Conservation (phyloP, 2,329 filamentous ascomycete genomes). For the Aspergillus proliferans region DNA sequence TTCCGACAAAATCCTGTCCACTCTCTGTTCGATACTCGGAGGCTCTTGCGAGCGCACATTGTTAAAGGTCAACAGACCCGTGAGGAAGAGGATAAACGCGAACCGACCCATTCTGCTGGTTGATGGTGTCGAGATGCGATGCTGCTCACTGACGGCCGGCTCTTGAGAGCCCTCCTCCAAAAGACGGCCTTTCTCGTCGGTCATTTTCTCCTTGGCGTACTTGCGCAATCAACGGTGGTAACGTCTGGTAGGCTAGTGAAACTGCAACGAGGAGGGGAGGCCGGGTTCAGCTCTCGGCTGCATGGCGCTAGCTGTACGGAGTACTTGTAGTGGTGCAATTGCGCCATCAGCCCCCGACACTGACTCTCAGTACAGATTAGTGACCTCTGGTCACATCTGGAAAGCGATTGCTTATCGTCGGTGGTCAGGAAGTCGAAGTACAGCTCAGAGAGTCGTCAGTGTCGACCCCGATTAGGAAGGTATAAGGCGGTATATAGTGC, state of each 20-base stretch:
- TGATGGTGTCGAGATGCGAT: not conserved
- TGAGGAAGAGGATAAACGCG: constrained; percentile 1
- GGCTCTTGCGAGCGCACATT: constrained; percentile 1
- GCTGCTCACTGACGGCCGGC: not conserved
- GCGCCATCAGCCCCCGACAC: no score
- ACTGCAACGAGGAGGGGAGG: no score
- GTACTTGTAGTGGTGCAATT: no score
- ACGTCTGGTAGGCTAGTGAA: no score
- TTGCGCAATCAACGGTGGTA: not conserved
- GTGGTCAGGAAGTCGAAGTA: no score
- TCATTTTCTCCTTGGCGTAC: not conserved
- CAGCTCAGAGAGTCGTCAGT: no score
- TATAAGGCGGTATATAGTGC: not conserved
- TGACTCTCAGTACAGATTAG: no score
- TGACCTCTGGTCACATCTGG: no score
- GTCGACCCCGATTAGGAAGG: not conserved
- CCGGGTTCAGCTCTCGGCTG: no score
- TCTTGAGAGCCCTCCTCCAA: not conserved
- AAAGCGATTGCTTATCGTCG: no score
- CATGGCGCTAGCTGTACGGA: no score
- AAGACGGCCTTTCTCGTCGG: not conserved
- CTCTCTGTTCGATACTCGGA: constrained; percentile 31
- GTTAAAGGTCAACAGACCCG: constrained; percentile 4
- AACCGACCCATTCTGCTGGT: not conserved
- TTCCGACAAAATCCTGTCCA: constrained; percentile 38